phyloP scores from a whole-genome alignment of 768 basidiomycete genomes.

The Pilatotrama ljubarskyi region DNA sequence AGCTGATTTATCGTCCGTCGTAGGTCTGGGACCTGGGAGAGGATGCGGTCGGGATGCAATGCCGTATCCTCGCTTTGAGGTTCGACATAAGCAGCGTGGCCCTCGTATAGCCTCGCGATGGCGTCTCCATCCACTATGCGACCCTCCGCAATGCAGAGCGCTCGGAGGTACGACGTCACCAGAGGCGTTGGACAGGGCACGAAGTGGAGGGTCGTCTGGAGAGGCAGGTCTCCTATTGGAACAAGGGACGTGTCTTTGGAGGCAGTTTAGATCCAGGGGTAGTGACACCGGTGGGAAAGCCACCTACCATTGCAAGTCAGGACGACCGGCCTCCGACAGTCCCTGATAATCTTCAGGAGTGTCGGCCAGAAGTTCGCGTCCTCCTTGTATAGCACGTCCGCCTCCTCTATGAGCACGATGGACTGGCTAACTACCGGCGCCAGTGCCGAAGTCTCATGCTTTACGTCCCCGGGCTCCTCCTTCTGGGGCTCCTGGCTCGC shows the following conservation, averaged over 20 bases:
- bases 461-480: background rate
- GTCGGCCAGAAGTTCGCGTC: slow-evolving; percentile 86
- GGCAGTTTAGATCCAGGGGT: background rate
- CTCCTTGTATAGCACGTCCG: slow-evolving; percentile 88
- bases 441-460: background rate
- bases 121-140: background rate
- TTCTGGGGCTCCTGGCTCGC: background rate
- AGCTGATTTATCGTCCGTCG: slow-evolving; percentile 17
- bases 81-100: no score
- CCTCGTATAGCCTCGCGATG: slow-evolving; percentile 4
- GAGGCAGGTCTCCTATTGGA: slow-evolving; percentile 70
- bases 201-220: slow-evolving; percentile 74
- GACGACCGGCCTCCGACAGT: slow-evolving; percentile 85
- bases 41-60: background rate
- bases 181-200: slow-evolving; percentile 31
- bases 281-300: slow-evolving; percentile 3
- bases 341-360: slow-evolving; percentile 75
- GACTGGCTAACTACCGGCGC: slow-evolving; percentile 64
- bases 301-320: slow-evolving; percentile 91
- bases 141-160: slow-evolving; percentile 20
- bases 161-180: slow-evolving; percentile 24
- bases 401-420: slow-evolving; percentile 90
- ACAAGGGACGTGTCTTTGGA: slow-evolving; percentile 68
- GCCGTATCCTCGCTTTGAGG: background rate
- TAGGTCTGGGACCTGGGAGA: slow-evolving; percentile 4